Evolutionary conservation across 805 yeast genomes (phyloP), one percentile per base, ranked within the genome.

Genomic region (Kuraishia hungarica): DNA sequence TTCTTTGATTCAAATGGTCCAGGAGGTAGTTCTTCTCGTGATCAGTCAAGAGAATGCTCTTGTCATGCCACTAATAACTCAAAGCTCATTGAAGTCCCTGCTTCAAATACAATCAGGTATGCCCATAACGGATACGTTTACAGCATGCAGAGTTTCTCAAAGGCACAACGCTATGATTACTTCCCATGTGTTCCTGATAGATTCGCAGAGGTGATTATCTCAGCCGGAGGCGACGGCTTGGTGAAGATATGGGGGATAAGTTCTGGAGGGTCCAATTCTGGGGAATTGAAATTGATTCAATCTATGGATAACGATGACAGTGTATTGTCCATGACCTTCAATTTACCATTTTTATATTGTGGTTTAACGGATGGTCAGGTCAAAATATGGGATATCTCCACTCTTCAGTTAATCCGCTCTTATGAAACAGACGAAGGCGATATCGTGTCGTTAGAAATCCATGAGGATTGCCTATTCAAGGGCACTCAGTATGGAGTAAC

Each of bases 41-140:
- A 28, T 11, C 55, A 69, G 3, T 47, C 49, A 47, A 20, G 48
- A 20, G 17, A 17, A 5, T 21, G 20, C 17, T 39, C 55, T 56
- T n/a, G 39, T 53, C 48, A 51, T 51, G 20, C 74, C 68, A 57
- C 59, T 67, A 6, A 66, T 64, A 53, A 71, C 66, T 51, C 63
- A n/a, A 64, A 73, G 48, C 72, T 87, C 49, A 74, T 86, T 47
- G 91, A 93, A 67, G 79, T 90, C 11, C 88, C 89, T 0, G 72
- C 83, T 2, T 70, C 75, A 21, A 85, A 91, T 64, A 79, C 83
- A 50, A 75, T 88, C 4, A 73, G 83, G 4, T 93, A 89, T 69
- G 97, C 99, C 2, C 99, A 93, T 67, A 83, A 89, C 64, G 97
- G 98, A 17, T 93, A 88, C 61, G 84, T 93, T 13, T 91, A 92